Evolutionary conservation across 2,329 filamentous ascomycete species (phyloP).

Genomic region (Colletotrichum sp.): DNA sequence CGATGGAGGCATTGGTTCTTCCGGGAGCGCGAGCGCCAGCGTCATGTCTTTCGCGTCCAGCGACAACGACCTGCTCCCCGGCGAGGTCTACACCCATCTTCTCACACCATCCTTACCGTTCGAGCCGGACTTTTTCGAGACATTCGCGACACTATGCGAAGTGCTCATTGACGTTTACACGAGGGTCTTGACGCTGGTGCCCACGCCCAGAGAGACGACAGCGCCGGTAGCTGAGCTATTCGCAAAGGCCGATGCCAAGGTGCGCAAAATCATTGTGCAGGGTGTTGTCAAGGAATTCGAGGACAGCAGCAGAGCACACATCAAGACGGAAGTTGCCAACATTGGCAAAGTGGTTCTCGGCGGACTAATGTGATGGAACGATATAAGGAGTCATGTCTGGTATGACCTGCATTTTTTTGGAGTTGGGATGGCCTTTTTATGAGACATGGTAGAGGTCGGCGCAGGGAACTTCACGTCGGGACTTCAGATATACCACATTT

Average conservation of each 20-base stretch:
- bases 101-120: conserved; percentile 94
- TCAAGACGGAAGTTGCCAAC: conserved; percentile 82
- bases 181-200: conserved; percentile 75
- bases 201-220: conserved; percentile 75
- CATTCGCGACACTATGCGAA: conserved; percentile 94
- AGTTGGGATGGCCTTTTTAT: not conserved
- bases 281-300: conserved; percentile 93
- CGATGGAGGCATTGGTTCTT: conserved; percentile 29
- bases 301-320: conserved; percentile 76
- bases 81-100: conserved; percentile 87
- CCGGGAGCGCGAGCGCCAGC: conserved; percentile 39
- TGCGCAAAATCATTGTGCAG: conserved; percentile 88
- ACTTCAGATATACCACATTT: conserved; percentile 15
- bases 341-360: conserved; percentile 89
- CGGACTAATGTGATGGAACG: conserved; percentile 69
- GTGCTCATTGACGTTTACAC: conserved; percentile 93
- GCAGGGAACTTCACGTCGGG: not conserved
- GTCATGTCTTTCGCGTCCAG: conserved; percentile 64
- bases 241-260: conserved; percentile 82
- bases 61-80: conserved; percentile 72
- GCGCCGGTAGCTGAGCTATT: conserved; percentile 82
- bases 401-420: conserved; percentile 21
- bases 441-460: not conserved
- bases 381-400: not conserved
- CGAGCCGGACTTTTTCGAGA: conserved; percentile 96